Evolutionary conservation across 352 stramenopile genomes (phyloP).

Genomic region (Globisporangium polare): DNA sequence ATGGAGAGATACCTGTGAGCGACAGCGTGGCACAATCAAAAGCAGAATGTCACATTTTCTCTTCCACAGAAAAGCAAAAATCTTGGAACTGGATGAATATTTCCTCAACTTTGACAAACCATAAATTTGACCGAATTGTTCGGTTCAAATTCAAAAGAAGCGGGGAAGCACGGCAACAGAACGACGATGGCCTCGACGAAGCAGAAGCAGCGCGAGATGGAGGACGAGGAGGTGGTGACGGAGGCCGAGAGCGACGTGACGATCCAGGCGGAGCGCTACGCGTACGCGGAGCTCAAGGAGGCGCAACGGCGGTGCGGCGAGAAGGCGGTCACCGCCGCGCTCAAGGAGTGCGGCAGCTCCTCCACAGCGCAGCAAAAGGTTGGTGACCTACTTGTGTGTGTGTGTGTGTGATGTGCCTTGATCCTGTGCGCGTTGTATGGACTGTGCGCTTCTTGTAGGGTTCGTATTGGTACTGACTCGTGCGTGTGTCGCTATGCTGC

Average conservation of each 20-base stretch:
- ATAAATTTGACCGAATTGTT: no score
- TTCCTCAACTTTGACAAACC: no score
- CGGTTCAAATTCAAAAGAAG: no score
- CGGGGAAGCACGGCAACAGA: no score
- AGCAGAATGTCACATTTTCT: no score
- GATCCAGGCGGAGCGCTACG: constrained; percentile 38
- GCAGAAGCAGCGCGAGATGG: constrained; percentile 3
- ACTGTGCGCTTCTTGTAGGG: background rate
- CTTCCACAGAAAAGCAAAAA: no score
- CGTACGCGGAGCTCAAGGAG: constrained; percentile 75
- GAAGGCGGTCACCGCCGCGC: constrained; percentile 43
- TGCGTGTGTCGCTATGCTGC: background rate
- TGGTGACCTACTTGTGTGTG: background rate
- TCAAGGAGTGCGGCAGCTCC: constrained; percentile 43
- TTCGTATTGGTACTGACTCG: background rate
- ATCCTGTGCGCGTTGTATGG: background rate
- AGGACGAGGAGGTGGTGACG: constrained; percentile 16
- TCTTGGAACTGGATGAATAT: no score
- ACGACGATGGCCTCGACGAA: background rate
- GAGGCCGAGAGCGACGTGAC: constrained; percentile 19
- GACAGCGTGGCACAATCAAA: no score
- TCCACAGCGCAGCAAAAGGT: constrained; percentile 58
- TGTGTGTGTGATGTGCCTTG: background rate
- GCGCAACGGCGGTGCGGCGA: constrained; percentile 61
- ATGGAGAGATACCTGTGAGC: no score